Evolutionary conservation across 225 moss, liverwort and hornwort species (phyloP).

Genomic region (Physcomitrium patens): DNA sequence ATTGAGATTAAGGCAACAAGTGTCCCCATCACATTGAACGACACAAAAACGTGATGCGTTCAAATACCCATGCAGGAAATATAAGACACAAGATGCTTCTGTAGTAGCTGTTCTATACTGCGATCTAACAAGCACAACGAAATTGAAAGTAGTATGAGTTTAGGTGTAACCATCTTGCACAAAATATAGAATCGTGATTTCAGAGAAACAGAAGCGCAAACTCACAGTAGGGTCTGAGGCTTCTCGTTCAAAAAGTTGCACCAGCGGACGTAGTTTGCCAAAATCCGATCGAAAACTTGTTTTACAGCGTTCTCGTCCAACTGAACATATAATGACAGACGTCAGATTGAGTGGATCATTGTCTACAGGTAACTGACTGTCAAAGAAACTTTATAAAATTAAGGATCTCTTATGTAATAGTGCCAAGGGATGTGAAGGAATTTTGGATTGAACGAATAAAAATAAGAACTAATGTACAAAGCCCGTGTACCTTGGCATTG

Average conservation of each 20-base stretch:
- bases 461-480: conserved; percentile 13
- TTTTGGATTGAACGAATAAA: neutral
- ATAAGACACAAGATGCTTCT: neutral
- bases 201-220: conserved; percentile 23
- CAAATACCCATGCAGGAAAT: conserved; percentile 1
- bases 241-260: conserved; percentile 79
- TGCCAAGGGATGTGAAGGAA: neutral
- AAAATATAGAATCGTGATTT: conserved; percentile 8
- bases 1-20: conserved; percentile 4
- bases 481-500: conserved; percentile 52
- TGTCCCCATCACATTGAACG: conserved; percentile 25
- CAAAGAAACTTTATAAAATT: conserved; percentile 24
- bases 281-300: conserved; percentile 67
- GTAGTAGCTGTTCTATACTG: neutral
- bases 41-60: conserved; percentile 19
- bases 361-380: conserved; percentile 9
- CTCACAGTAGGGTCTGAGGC: conserved; percentile 70
- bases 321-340: conserved; percentile 35
- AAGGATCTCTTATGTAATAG: neutral
- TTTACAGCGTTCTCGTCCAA: conserved; percentile 49
- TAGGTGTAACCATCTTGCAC: conserved; percentile 13
- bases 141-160: neutral
- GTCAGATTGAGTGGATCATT: conserved; percentile 3
- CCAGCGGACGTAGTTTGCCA: conserved; percentile 91
- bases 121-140: neutral